These are phyloP conservation scores for Brassica carinata DNA, from an alignment of 345 rosid genomes.

Conservation along the genomic window DNA sequence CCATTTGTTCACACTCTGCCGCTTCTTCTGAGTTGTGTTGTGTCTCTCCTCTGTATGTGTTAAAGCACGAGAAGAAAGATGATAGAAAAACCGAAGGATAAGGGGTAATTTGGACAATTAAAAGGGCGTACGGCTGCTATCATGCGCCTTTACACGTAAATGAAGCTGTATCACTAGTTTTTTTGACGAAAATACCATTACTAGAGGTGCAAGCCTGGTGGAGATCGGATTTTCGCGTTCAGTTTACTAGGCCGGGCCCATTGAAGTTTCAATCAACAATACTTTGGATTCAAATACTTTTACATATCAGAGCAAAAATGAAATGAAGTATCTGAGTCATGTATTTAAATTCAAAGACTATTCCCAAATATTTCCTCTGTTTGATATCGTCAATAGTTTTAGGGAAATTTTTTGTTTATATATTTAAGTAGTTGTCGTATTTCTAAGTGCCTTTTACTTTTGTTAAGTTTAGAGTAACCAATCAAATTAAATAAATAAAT, in stretches of 20 bases:
- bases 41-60: background rate
- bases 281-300: background rate
- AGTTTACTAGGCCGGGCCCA: too few species aligned
- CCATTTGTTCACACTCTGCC: slow-evolving; percentile 36
- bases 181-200: background rate
- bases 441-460: too few species aligned
- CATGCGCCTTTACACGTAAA: background rate
- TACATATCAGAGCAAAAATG: background rate
- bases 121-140: background rate
- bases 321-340: background rate
- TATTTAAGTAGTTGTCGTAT: too few species aligned
- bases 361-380: too few species aligned
- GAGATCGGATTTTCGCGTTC: background rate
- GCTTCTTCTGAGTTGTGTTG: slow-evolving; percentile 4
- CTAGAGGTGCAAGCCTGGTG: slow-evolving; percentile 17
- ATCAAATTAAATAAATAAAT: too few species aligned
- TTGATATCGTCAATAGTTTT: too few species aligned
- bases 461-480: too few species aligned
- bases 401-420: too few species aligned
- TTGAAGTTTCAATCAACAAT: background rate
- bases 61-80: background rate
- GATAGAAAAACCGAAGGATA: slow-evolving; percentile 23
- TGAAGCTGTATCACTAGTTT: background rate
- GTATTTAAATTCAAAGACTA: too few species aligned
- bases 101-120: slow-evolving; percentile 29